Evolutionary conservation across 106 monocot genomes (phyloP).

Genomic region (Apostasia ramifera): DNA sequence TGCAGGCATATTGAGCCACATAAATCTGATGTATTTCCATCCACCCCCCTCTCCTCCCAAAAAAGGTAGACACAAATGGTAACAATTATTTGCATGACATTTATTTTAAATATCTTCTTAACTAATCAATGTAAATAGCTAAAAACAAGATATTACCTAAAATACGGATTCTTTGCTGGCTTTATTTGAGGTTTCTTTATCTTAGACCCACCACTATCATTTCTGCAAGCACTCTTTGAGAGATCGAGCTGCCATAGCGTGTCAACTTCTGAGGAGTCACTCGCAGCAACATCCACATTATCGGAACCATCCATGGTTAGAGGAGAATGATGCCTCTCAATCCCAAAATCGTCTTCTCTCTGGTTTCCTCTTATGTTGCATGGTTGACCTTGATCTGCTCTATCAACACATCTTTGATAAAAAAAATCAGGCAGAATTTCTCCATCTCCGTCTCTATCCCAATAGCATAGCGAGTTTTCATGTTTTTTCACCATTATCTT

Average conservation of each 20-base stretch:
- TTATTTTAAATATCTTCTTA: too few species aligned
- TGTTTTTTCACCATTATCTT: too few species aligned
- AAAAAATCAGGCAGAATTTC: conserved; percentile 30
- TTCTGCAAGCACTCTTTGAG: conserved; percentile 13
- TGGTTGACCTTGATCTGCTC: conserved; percentile 17
- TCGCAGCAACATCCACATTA: conserved; percentile 54
- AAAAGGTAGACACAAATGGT: too few species aligned
- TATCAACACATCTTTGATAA: conserved; percentile 34
- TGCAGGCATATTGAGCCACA: too few species aligned
- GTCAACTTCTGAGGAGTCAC: conserved; percentile 68
- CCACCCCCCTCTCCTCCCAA: too few species aligned
- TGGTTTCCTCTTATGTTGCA: conserved; percentile 14
- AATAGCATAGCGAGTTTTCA: too few species aligned
- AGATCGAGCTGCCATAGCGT: conserved; percentile 40
- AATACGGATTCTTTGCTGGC: conserved; percentile 27
- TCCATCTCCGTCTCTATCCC: conserved; percentile 36
- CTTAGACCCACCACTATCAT: conserved; percentile 31
- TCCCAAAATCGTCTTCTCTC: conserved; percentile 24
- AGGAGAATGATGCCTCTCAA: conserved; percentile 15
- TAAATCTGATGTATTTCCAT: too few species aligned
- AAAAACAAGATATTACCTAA: conserved; percentile 22
- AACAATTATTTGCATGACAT: too few species aligned
- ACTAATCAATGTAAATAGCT: too few species aligned
- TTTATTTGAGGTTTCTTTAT: conserved; percentile 46
- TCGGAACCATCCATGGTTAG: conserved; percentile 40